Conservation (phyloP, 2,329 filamentous ascomycete genomes). For the Didymella keratinophila region DNA sequence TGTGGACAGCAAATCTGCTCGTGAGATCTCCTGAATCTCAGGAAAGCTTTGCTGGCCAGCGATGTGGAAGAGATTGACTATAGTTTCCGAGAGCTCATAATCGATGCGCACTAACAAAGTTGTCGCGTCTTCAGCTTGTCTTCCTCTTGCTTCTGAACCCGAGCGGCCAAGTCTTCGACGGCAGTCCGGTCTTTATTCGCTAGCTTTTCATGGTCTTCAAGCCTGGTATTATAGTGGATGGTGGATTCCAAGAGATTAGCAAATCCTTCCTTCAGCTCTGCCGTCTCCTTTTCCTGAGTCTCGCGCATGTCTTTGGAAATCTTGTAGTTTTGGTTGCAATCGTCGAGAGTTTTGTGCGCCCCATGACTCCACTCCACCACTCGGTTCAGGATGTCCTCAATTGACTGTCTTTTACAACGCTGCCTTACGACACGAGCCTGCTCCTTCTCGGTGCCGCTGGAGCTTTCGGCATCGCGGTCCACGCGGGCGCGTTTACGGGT, state of each 20-base stretch:
- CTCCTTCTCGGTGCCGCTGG: background rate
- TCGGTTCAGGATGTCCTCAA: background rate
- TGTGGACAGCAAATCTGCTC: background rate
- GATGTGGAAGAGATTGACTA: background rate
- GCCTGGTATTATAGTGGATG: background rate
- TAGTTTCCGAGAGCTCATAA: background rate
- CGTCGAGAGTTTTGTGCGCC: background rate
- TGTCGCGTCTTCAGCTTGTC: background rate
- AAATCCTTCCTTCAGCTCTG: background rate
- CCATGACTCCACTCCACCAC: background rate
- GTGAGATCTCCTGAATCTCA: background rate
- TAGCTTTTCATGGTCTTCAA: background rate
- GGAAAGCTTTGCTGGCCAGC: too few relatives aligned
- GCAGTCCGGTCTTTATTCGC: background rate
- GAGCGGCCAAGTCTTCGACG: background rate
- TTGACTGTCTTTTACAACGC: background rate
- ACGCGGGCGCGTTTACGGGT: background rate
- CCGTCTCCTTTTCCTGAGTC: background rate
- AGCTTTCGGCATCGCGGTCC: background rate
- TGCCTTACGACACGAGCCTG: background rate
- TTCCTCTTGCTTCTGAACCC: background rate
- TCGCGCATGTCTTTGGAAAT: background rate
- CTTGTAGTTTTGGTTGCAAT: background rate
- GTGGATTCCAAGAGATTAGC: background rate
- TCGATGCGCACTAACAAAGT: background rate